Conservation (phyloP, 179 eudicot genomes). For the Sideroxylon spinosum region DNA sequence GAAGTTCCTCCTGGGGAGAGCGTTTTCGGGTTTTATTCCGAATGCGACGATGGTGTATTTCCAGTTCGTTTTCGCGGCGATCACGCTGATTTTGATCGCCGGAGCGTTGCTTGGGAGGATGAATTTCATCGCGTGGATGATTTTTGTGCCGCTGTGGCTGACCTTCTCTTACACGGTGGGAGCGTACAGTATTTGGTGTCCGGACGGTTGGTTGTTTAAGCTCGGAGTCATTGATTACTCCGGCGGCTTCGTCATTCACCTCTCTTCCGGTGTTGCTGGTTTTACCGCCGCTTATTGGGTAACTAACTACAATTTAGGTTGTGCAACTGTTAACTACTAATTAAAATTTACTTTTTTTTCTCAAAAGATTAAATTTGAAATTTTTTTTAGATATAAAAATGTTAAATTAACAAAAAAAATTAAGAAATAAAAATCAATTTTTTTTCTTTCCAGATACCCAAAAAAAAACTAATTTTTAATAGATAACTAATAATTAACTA, state of each 20-base stretch:
- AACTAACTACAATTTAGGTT: not conserved
- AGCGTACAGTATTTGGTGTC: constrained; percentile 42
- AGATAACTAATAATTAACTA: too few species aligned
- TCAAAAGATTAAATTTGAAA: too few species aligned
- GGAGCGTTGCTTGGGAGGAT: constrained; percentile 46
- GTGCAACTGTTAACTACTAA: too few species aligned
- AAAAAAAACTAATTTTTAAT: too few species aligned
- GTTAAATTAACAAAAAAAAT: too few species aligned
- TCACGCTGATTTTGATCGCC: constrained; percentile 41
- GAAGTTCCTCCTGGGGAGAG: constrained; percentile 18
- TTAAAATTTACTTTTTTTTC: too few species aligned
- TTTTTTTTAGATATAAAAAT: too few species aligned
- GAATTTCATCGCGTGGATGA: constrained; percentile 48
- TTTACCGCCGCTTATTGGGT: constrained; percentile 52
- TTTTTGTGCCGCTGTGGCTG: constrained; percentile 46
- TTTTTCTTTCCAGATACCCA: too few species aligned
- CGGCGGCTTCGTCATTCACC: constrained; percentile 45
- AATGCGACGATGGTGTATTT: constrained; percentile 44
- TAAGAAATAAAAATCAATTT: too few species aligned
- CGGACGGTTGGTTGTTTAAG: constrained; percentile 31
- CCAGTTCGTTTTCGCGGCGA: constrained; percentile 48
- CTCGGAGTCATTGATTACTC: constrained; percentile 41
- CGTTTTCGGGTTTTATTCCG: constrained; percentile 31
- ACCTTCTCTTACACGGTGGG: constrained; percentile 40
- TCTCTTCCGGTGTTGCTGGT: constrained; percentile 49